Evolutionary conservation across 139 green algal genomes (phyloP).

Genomic region (Volvox africanus): DNA sequence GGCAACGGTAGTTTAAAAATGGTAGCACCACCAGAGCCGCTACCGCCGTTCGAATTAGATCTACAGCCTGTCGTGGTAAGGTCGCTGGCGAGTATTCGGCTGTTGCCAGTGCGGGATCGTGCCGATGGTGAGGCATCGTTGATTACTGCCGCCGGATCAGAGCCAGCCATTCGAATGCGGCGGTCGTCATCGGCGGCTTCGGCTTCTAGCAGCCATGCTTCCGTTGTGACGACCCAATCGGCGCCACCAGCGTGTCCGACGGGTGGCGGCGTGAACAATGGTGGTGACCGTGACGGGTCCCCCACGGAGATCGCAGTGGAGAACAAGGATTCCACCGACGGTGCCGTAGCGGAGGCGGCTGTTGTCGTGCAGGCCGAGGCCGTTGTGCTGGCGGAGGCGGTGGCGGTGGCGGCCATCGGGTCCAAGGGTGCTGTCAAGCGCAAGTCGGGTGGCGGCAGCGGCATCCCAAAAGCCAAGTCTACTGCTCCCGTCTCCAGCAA

Average conservation of each 20-base stretch:
- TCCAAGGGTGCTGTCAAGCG: neutral
- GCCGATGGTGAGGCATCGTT: neutral
- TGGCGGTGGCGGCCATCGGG: neutral
- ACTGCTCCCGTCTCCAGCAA: too few species aligned
- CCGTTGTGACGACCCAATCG: neutral
- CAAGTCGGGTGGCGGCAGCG: neutral
- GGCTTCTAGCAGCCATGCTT: neutral
- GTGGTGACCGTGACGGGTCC: neutral
- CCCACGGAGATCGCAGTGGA: neutral
- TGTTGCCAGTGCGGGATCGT: neutral
- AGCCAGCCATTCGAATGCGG: neutral
- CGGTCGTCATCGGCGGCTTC: neutral
- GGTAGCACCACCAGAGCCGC: neutral
- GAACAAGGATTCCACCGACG: neutral
- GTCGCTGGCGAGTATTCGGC: neutral
- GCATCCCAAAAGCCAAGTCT: too few species aligned
- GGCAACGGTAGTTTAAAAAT: neutral
- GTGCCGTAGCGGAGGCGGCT: neutral
- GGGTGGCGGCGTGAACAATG: neutral
- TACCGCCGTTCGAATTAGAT: neutral
- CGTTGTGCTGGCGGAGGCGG: neutral
- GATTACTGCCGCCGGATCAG: neutral
- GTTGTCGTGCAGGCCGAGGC: constrained; percentile 4
- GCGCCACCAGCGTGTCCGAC: neutral
- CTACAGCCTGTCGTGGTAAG: neutral